Base-by-base conservation (phyloP, 306 rosid species). In the Quercus rubra region DNA sequence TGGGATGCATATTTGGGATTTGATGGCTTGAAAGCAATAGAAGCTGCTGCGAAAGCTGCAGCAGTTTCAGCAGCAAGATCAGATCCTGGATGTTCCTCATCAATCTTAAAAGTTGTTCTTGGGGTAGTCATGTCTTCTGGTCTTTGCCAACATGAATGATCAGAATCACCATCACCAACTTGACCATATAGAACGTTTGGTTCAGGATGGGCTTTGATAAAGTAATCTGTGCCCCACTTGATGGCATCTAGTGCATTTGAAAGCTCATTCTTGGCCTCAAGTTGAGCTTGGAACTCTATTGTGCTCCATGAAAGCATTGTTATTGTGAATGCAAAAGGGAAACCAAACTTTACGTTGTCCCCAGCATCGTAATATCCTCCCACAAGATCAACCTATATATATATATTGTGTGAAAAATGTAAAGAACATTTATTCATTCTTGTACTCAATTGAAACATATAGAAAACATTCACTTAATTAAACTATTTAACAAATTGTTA, bases 321-420 rank as follows among this genome's bases (percentile, higher is more conserved):
- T 55, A 94, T 13, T 55, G 98, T 90, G 68, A 94, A 94, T 3
- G 97, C 96, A 96, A 92, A 92, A 4, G 98, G 97, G 4, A 94
- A 58, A 43, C 97, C 97, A 70, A 94, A 94, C 78, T 94, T 94
- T 6, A 94, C 92, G 33, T 94, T 86, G 43, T 94, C 98, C 19
- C 98, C 98, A 3, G 98, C 98, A 72, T 94, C 98, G 23, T 94
- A 92, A 84, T 94, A 92, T 10, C 98, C 98, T 87, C 98, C 91
- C 11, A 90, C 97, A 85, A 94, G 87, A 83, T 94, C 97, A 83
- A 89, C 97, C 98, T 94, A 35, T 38, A 1, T 5, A 38, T 5
- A 38, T 91, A 72, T 21, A 4, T 43, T 5, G 5, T 55, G 6
- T 33, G 25, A 51, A 70, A 70, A 20, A 19, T 6, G 15, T 38